These are phyloP conservation scores for Chlamydomonas sp. DNA, from an alignment of 139 green algal genomes.

Conservation along the genomic window DNA sequence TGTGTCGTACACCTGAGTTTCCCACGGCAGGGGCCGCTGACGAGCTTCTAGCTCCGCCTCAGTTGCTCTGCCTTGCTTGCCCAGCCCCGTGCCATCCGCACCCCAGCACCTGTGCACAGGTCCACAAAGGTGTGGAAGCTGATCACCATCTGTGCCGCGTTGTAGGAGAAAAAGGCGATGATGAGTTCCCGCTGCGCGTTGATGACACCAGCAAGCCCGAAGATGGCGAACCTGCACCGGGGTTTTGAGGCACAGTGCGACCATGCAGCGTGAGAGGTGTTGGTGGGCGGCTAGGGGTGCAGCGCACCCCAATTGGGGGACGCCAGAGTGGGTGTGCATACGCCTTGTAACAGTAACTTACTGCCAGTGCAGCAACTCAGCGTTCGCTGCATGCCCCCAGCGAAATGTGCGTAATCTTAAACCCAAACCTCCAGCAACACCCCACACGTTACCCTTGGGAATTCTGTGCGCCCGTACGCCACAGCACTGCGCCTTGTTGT, in stretches of 20 bases:
- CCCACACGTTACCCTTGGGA: too few relatives aligned
- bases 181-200: slow-evolving; percentile 76
- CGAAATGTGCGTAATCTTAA: neutral
- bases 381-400: too few relatives aligned
- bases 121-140: slow-evolving; percentile 77
- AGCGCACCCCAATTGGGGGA: neutral
- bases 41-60: neutral
- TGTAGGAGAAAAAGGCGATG: slow-evolving; percentile 84
- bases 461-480: too few relatives aligned
- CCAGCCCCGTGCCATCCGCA: too few relatives aligned
- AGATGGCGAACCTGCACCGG: slow-evolving; percentile 52
- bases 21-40: neutral
- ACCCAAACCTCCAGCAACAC: neutral
- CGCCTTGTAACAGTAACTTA: neutral
- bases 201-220: slow-evolving; percentile 78
- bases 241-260: slow-evolving; percentile 26
- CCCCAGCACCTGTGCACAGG: slow-evolving; percentile 47
- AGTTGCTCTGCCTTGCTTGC: too few relatives aligned
- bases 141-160: slow-evolving; percentile 70
- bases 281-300: neutral
- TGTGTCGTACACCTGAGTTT: neutral
- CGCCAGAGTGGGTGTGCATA: neutral
- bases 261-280: neutral
- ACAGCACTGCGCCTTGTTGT: neutral
- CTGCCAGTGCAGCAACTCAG: neutral